These are phyloP conservation scores for Leccinum subrobustum DNA, from an alignment of 1,284 basidiomycete genomes.

Conservation along the genomic window DNA sequence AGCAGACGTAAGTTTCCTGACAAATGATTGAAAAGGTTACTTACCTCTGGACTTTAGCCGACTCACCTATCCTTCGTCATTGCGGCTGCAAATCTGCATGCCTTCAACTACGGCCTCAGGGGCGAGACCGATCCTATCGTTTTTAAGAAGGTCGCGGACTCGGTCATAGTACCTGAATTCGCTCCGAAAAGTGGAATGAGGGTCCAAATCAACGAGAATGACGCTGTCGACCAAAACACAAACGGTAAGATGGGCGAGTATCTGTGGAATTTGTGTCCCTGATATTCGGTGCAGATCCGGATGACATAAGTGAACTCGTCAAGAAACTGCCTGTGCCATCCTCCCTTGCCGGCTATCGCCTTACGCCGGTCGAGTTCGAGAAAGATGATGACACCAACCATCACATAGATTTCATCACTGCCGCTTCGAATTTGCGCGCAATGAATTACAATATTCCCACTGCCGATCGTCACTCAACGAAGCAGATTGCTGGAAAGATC, in stretches of 20 bases:
- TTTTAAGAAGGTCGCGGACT: conserved; percentile 85
- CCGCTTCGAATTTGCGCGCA: conserved; percentile 96
- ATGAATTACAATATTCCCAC: conserved; percentile 91
- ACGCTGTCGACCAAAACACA: conserved; percentile 65
- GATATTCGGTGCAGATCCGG: conserved; percentile 40
- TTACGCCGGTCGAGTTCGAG: conserved; percentile 96
- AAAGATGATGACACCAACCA: conserved; percentile 99
- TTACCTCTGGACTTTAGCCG: conserved; percentile 47
- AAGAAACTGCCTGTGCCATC: conserved; percentile 83
- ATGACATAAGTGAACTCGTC: conserved; percentile 57
- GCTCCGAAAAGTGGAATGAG: conserved; percentile 90
- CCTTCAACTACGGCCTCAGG: conserved; percentile 96
- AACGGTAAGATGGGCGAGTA: conserved; percentile 35
- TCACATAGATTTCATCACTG: conserved; percentile 99
- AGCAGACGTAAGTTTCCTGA: conserved; percentile 66
- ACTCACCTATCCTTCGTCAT: conserved; percentile 90
- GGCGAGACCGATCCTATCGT: conserved; percentile 80
- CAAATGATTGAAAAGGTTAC: not conserved
- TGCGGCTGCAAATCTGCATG: conserved; percentile 94
- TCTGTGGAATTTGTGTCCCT: conserved; percentile 1
- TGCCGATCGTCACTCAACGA: conserved; percentile 93
- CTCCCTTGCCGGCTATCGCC: conserved; percentile 90
- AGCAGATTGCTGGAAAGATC: conserved; percentile 99
- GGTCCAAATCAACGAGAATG: conserved; percentile 94
- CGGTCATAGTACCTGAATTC: conserved; percentile 92